A percentile compares a stretch with the other conserved stretches of the same genome.
phyloP scores from a whole-genome alignment of 345 rosid species.

The Raphanus sativus region DNA sequence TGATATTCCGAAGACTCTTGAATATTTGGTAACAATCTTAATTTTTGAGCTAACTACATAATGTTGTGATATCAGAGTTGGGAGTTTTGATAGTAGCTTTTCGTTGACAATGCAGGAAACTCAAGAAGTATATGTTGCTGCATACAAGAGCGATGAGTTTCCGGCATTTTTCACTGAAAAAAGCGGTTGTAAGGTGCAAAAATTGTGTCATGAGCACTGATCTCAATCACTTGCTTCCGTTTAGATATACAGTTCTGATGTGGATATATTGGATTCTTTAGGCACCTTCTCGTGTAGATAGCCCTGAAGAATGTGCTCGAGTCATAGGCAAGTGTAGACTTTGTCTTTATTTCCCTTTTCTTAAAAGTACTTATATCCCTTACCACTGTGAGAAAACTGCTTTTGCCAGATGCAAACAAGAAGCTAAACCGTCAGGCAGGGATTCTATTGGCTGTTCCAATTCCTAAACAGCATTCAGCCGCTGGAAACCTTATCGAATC shows the following conservation, averaged over 20 bases:
- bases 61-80: background rate
- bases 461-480: slow-evolving; percentile 77
- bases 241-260: slow-evolving; percentile 23
- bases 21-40: slow-evolving; percentile 59
- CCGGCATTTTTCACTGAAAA: slow-evolving; percentile 88
- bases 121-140: slow-evolving; percentile 90
- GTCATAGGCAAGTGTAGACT: slow-evolving; percentile 68
- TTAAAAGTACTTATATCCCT: background rate
- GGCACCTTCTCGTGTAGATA: slow-evolving; percentile 75
- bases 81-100: slow-evolving; percentile 15
- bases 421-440: slow-evolving; percentile 79
- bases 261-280: slow-evolving; percentile 31
- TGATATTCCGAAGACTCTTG: slow-evolving; percentile 88
- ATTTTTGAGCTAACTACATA: background rate
- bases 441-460: slow-evolving; percentile 75
- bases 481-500: slow-evolving; percentile 73
- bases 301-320: slow-evolving; percentile 82
- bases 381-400: slow-evolving; percentile 16
- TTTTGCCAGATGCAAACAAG: slow-evolving; percentile 60
- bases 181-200: slow-evolving; percentile 80
- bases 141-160: slow-evolving; percentile 75
- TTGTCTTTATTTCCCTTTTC: slow-evolving; percentile 5
- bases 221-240: slow-evolving; percentile 1
- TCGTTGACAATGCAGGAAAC: slow-evolving; percentile 63
- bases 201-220: background rate